phyloP scores from a whole-genome alignment of 352 stramenopile genomes.

The Pelagophyceae sp. region DNA sequence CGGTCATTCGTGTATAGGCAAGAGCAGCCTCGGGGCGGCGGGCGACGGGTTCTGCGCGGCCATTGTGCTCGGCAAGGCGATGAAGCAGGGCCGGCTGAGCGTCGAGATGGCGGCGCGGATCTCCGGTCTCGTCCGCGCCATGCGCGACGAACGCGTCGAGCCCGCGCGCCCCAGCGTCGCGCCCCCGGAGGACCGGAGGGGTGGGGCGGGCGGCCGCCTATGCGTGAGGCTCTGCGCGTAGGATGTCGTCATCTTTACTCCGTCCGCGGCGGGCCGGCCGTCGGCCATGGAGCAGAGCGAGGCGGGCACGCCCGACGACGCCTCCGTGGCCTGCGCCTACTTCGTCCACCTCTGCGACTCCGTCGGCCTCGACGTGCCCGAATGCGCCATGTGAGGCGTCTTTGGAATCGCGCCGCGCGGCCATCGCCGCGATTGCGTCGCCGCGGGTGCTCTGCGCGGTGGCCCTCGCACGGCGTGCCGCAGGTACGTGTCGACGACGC shows the following conservation, averaged over 20 bases:
- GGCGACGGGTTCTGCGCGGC: no score
- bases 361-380: not conserved
- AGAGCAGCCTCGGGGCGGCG: no score
- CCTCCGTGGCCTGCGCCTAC: not conserved
- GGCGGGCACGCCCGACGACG: not conserved
- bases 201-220: no score
- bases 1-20: no score
- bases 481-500: not conserved
- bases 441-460: no score
- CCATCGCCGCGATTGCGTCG: no score
- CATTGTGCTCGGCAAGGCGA: conserved; percentile 9
- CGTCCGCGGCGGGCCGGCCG: conserved; percentile 1
- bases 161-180: not conserved
- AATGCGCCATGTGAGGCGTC: no score
- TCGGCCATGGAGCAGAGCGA: not conserved
- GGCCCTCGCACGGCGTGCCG: not conserved
- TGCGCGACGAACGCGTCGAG: not conserved
- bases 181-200: no score
- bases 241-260: not conserved
- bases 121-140: not conserved
- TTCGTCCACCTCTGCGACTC: conserved; percentile 3
- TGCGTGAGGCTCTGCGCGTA: no score
- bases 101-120: conserved; percentile 1
- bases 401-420: no score
- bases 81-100: not conserved